These are phyloP conservation scores for Exophiala sp. DNA, from an alignment of 2,329 filamentous ascomycete species.

Conservation along the genomic window DNA sequence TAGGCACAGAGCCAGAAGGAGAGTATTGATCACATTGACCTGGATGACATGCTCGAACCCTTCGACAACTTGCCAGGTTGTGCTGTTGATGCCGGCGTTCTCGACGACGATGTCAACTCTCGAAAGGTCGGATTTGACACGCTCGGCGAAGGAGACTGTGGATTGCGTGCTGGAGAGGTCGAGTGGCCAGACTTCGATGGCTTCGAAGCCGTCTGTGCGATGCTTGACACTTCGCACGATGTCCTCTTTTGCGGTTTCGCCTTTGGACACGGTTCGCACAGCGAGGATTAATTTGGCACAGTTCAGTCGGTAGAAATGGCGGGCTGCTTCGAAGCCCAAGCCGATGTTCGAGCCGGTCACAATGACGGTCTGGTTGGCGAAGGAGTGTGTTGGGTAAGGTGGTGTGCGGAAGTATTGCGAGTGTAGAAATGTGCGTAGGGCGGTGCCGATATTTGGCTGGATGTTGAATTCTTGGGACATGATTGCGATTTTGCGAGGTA, in stretches of 20 bases:
- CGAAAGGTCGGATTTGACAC: slow-evolving; percentile 30
- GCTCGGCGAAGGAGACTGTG: slow-evolving; percentile 31
- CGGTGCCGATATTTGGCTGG: slow-evolving; percentile 4
- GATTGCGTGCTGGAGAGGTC: slow-evolving; percentile 41
- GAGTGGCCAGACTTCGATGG: slow-evolving; percentile 46
- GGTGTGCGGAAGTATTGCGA: slow-evolving; percentile 25
- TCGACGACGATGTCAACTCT: slow-evolving; percentile 38
- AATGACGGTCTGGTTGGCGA: slow-evolving; percentile 38
- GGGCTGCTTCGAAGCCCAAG: slow-evolving; percentile 46
- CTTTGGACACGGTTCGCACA: slow-evolving; percentile 42
- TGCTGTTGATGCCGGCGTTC: slow-evolving; percentile 38
- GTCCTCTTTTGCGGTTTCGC: slow-evolving; percentile 41
- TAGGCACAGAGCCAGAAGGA: slow-evolving; percentile 27
- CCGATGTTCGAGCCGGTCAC: slow-evolving; percentile 50
- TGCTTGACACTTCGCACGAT: slow-evolving; percentile 36
- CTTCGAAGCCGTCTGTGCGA: slow-evolving; percentile 21
- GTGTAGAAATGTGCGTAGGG: slow-evolving; percentile 15
- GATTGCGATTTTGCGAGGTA: not conserved
- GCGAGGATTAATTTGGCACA: slow-evolving; percentile 45
- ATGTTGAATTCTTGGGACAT: slow-evolving; percentile 19
- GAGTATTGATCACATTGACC: slow-evolving; percentile 31
- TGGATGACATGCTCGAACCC: slow-evolving; percentile 30
- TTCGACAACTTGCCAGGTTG: slow-evolving; percentile 15
- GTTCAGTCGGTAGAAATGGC: slow-evolving; percentile 41
- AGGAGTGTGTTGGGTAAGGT: slow-evolving; percentile 16